Evolutionary conservation across 805 yeast species (phyloP), one percentile per base, ranked within the genome.

Genomic region (Hanseniaspora vineae): DNA sequence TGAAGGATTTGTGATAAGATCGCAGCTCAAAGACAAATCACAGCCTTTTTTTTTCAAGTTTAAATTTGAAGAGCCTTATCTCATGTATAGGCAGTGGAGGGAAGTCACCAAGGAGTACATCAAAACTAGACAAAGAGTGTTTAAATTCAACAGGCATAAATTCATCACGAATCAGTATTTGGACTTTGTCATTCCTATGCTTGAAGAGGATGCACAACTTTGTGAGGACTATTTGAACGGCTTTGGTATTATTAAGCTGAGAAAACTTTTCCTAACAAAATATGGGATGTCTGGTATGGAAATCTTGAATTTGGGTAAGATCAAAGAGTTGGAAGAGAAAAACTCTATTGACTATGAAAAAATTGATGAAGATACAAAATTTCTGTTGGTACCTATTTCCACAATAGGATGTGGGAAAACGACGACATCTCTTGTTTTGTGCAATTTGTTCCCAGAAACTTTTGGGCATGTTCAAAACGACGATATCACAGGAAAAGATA

Each of bases 351-450:
- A 68, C 44, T 56, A 55, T 37, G 53, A 61, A 39, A 68, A 64
- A 29, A 60, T 65, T 4, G 67, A 66, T 35, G 63, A 61, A 43
- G 49, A 62, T 1, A 67, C 70, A 3, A 80, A 80, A 54, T 82
- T 77, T 58, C 73, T 85, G 0, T 57, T 92, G 2, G 75, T 87
- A 1, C 90, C 97, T 0, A 77, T 89, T 2, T 88, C 97, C 0
- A 87, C 95, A 0, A 76, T 90, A 46, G 97, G 97, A 0, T 86
- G 96, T 63, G 98, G 98, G 8, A 92, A 92, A 59, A 88, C 97
- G 0, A 87, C 97, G 0, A 75, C 84, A 0, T 77, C 84, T 6
- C 59, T 76, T 35, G 79, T 89, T 0, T 66, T 92, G 39, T 51
- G 57, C 0, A 57, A 69, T 10, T 61, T 89, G 10, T 80, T 69